Evolutionary conservation across 768 basidiomycete genomes (phyloP).

Genomic region (Stropharia rugosoannulata): DNA sequence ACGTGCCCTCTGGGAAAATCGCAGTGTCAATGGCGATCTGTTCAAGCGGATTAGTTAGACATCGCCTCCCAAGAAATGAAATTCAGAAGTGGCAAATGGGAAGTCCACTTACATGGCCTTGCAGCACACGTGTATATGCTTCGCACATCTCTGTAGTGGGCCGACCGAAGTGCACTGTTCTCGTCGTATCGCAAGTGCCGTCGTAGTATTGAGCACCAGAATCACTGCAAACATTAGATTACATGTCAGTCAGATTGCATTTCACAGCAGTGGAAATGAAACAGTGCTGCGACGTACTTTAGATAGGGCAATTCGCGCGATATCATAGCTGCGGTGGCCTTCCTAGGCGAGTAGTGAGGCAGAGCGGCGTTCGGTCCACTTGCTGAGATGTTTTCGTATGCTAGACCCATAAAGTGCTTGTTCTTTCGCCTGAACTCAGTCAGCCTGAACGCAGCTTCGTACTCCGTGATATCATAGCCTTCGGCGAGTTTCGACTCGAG

Average conservation of each 20-base stretch:
- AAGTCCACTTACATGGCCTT: conserved; percentile 80
- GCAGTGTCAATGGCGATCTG: conserved; percentile 91
- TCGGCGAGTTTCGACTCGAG: conserved; percentile 76
- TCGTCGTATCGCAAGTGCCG: conserved; percentile 85
- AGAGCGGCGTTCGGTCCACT: conserved; percentile 90
- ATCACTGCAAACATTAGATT: conserved; percentile 52
- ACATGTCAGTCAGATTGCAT: conserved; percentile 1
- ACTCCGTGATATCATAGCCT: conserved; percentile 86
- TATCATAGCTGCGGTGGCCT: conserved; percentile 68
- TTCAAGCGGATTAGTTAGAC: conserved; percentile 17
- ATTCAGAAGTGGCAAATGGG: conserved; percentile 12
- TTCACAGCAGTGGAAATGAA: conserved; percentile 7
- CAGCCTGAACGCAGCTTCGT: conserved; percentile 84
- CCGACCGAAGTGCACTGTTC: conserved; percentile 85
- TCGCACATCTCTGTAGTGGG: conserved; percentile 84
- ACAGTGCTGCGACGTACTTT: conserved; percentile 54
- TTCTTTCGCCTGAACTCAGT: conserved; percentile 71
- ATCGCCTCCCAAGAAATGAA: conserved; percentile 7
- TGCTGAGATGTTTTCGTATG: conserved; percentile 89
- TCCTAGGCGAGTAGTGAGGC: conserved; percentile 87
- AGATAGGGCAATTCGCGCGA: conserved; percentile 82
- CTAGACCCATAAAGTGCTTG: conserved; percentile 79
- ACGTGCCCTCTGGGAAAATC: conserved; percentile 89
- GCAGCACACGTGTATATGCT: conserved; percentile 92
- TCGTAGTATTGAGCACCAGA: conserved; percentile 90